Evolutionary conservation across 1,139 yeast genomes (phyloP).

Genomic region (Saccharomyces pastorianus): DNA sequence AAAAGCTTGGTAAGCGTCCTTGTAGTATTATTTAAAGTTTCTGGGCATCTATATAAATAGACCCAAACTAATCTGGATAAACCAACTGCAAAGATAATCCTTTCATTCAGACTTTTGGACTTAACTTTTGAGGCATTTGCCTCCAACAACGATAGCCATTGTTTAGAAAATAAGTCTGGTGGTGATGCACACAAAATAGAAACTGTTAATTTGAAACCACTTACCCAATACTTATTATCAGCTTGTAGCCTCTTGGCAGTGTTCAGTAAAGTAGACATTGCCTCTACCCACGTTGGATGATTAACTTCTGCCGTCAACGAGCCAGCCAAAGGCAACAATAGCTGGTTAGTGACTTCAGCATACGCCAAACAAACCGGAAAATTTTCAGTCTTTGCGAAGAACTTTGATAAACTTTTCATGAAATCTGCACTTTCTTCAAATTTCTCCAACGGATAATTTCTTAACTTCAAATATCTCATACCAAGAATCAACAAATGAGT

Average conservation of each 20-base stretch:
- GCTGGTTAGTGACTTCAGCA: slow-evolving; percentile 70
- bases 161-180: slow-evolving; percentile 60
- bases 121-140: slow-evolving; percentile 35
- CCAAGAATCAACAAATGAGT: slow-evolving; percentile 77
- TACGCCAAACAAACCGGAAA: slow-evolving; percentile 65
- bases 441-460: slow-evolving; percentile 77
- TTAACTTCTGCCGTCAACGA: slow-evolving; percentile 87
- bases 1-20: slow-evolving; percentile 56
- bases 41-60: slow-evolving; percentile 75
- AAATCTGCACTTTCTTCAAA: slow-evolving; percentile 93
- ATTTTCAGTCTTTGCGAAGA: slow-evolving; percentile 59
- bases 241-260: slow-evolving; percentile 39
- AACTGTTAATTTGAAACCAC: slow-evolving; percentile 61
- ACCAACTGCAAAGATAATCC: slow-evolving; percentile 55
- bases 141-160: slow-evolving; percentile 70
- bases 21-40: slow-evolving; percentile 78
- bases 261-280: slow-evolving; percentile 56
- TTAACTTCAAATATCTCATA: slow-evolving; percentile 74
- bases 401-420: slow-evolving; percentile 74
- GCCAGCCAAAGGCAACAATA: slow-evolving; percentile 77
- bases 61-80: slow-evolving; percentile 80
- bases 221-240: slow-evolving; percentile 60
- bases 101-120: slow-evolving; percentile 47
- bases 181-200: slow-evolving; percentile 78
- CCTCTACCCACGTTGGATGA: slow-evolving; percentile 90